A percentile compares a stretch with the other conserved stretches of the same genome.
Evolutionary conservation across 768 basidiomycete species (phyloP).

Genomic region (Ramaria rubella): DNA sequence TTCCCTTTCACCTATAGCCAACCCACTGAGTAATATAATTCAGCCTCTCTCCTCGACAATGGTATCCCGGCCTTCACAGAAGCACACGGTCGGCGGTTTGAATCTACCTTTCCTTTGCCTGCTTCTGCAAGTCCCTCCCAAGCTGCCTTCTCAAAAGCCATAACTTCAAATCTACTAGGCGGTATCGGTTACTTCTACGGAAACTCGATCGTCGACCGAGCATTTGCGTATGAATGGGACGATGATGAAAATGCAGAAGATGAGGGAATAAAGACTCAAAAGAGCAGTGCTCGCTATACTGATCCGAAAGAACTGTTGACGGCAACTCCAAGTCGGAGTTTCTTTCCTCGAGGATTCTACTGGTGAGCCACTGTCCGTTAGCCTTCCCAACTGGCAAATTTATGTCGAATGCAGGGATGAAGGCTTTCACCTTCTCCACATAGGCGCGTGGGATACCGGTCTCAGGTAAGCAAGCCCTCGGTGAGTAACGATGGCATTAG

Average conservation of each 20-base stretch:
- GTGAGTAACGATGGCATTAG: neutral
- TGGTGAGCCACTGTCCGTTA: conserved; percentile 47
- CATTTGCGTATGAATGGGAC: conserved; percentile 90
- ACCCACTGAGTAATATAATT: conserved; percentile 4
- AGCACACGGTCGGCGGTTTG: conserved; percentile 63
- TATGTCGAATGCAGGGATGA: conserved; percentile 68
- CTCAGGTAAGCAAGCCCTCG: conserved; percentile 43
- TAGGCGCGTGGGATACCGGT: conserved; percentile 91
- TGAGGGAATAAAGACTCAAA: conserved; percentile 33
- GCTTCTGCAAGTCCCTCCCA: conserved; percentile 42
- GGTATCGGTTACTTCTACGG: conserved; percentile 96
- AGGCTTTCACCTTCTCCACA: conserved; percentile 89
- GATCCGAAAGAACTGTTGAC: conserved; percentile 76
- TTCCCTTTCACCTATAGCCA: neutral
- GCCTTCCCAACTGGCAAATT: neutral
- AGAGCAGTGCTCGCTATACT: conserved; percentile 57
- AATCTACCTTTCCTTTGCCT: conserved; percentile 60
- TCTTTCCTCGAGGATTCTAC: conserved; percentile 97
- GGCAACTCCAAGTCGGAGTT: conserved; percentile 91
- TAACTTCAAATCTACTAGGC: conserved; percentile 87
- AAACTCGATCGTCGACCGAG: conserved; percentile 75
- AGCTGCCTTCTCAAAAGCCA: conserved; percentile 70
- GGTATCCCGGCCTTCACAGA: conserved; percentile 61
- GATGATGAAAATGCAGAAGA: conserved; percentile 54
- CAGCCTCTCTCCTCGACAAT: conserved; percentile 59